Conservation (phyloP, 2,329 filamentous ascomycete species). For the Colletotrichum endophyticum region DNA sequence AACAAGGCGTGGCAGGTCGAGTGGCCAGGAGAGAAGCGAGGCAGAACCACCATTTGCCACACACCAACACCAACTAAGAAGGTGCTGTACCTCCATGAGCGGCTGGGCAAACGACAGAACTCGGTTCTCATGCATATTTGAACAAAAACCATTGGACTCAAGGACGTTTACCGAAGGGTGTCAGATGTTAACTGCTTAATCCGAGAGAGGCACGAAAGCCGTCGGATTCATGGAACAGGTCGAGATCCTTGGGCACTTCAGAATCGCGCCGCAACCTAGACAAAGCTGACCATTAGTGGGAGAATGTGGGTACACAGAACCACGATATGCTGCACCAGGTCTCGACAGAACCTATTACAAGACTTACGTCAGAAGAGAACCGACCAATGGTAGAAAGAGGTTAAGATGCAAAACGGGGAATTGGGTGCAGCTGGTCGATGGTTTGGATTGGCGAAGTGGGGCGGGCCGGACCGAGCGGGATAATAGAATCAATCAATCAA, state of each 20-base stretch:
- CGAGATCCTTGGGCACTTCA: neutral
- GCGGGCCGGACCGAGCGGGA: neutral
- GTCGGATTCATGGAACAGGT: neutral
- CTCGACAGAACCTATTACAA: neutral
- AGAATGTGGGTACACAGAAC: neutral
- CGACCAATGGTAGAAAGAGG: neutral
- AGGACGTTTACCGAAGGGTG: neutral
- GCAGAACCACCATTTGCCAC: neutral
- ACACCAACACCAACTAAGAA: neutral
- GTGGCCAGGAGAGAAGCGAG: neutral
- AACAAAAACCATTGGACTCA: neutral
- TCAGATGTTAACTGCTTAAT: neutral
- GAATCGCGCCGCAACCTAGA: neutral
- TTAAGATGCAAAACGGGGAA: neutral
- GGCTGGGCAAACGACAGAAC: neutral
- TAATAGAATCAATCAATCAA: neutral
- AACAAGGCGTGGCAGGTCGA: neutral
- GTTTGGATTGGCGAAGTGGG: neutral
- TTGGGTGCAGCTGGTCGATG: neutral
- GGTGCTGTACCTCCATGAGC: neutral
- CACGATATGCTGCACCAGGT: neutral
- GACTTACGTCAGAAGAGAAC: neutral
- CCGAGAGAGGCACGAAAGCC: neutral
- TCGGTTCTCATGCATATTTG: neutral
- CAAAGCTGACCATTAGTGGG: neutral